Evolutionary conservation across 2,329 filamentous ascomycete genomes (phyloP).

Genomic region (Ophiocordyceps camponoti-floridani): DNA sequence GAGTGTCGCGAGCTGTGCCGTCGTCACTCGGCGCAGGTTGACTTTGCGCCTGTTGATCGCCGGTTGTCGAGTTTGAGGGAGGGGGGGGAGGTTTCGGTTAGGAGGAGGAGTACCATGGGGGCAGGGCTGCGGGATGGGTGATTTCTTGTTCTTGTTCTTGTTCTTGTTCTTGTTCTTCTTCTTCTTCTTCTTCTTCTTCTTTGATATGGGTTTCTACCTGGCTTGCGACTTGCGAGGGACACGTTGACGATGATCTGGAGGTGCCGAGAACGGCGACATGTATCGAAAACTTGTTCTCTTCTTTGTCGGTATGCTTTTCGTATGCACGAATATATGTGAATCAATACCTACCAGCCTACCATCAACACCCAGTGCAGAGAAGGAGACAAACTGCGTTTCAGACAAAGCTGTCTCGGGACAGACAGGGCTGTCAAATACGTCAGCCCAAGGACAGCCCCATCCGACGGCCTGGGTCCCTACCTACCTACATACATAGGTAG

Average conservation of each 20-base stretch:
- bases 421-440: no score
- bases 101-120: neutral
- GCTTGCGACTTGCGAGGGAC: neutral
- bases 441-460: no score
- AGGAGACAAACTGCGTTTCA: neutral
- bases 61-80: neutral
- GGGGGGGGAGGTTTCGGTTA: neutral
- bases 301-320: no score
- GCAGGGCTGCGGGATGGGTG: neutral
- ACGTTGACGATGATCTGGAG: no score
- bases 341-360: no score
- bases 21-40: neutral
- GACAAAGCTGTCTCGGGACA: neutral
- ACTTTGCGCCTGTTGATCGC: no score
- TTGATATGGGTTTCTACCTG: neutral
- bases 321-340: no score
- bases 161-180: neutral
- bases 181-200: neutral
- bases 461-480: no score
- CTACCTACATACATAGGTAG: no score
- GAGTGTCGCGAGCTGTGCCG: slow-evolving; percentile 1
- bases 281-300: no score
- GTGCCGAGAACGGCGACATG: no score
- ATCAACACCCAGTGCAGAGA: neutral
- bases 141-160: neutral